Percentiles rank a stretch among this genome's conserved stretches.
phyloP scores from a whole-genome alignment of 805 yeast species.

The Yarrowia osloensis region DNA sequence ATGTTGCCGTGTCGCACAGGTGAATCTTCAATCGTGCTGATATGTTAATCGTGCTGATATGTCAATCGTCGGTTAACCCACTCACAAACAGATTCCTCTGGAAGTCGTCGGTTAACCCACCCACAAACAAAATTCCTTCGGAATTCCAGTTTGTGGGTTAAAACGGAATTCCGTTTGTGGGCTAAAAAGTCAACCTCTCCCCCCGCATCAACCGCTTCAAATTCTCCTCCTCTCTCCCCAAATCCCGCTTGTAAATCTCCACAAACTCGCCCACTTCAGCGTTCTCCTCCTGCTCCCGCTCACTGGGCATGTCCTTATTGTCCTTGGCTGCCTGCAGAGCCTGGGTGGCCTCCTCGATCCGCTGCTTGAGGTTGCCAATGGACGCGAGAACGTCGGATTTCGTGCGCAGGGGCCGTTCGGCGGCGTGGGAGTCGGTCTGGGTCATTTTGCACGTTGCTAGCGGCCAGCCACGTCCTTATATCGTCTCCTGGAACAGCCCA shows the following conservation, averaged over 20 bases:
- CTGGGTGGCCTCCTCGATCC: background rate
- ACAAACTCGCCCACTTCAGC: conserved; percentile 8
- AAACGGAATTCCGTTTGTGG: no score
- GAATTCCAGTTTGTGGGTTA: no score
- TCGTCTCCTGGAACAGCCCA: conserved; percentile 6
- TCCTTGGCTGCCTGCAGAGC: background rate
- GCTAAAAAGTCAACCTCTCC: background rate
- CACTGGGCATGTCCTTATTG: background rate
- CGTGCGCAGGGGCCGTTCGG: background rate
- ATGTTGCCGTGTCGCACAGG: no score
- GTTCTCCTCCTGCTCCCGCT: conserved; percentile 3
- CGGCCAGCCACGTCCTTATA: background rate
- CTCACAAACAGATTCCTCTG: no score
- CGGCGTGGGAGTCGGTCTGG: background rate
- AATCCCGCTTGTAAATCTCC: background rate
- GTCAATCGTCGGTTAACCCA: no score
- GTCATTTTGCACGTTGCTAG: background rate
- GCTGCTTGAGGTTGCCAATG: conserved; percentile 6
- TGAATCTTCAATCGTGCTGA: no score
- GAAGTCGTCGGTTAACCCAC: no score
- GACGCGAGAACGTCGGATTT: conserved; percentile 6
- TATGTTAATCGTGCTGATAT: no score
- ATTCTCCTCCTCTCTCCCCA: background rate
- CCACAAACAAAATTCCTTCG: no score
- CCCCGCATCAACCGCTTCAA: background rate